Conservation (phyloP, 306 rosid species). For the Rubus parviflorus region DNA sequence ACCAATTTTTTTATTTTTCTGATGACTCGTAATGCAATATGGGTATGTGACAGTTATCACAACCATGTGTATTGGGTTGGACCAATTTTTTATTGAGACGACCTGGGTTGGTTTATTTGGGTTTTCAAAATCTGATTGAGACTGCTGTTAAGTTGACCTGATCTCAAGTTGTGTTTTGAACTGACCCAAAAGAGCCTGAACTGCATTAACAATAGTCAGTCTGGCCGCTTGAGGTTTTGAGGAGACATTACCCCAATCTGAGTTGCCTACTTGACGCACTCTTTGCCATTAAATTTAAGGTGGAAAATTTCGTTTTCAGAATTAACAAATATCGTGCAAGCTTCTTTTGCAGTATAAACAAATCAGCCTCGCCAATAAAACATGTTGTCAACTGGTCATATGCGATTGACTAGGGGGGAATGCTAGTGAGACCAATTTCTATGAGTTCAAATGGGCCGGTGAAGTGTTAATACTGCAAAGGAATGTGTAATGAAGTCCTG, state of each 20-base stretch:
- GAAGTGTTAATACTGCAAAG: too few species aligned
- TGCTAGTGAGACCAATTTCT: too few species aligned
- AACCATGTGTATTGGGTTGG: not conserved
- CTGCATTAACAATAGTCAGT: not conserved
- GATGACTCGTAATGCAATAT: not conserved
- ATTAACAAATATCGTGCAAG: too few species aligned
- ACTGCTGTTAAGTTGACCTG: not conserved
- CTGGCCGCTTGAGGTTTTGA: conserved; percentile 15
- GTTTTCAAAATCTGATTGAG: not conserved
- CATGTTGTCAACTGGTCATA: not conserved
- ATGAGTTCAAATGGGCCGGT: too few species aligned
- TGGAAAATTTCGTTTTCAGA: too few species aligned
- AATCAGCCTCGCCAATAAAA: not conserved
- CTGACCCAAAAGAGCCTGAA: not conserved
- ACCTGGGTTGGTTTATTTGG: not conserved
- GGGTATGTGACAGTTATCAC: not conserved
- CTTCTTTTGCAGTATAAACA: not conserved
- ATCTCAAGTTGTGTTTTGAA: not conserved
- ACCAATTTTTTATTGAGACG: not conserved
- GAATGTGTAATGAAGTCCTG: too few species aligned
- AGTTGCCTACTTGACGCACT: not conserved
- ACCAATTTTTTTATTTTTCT: not conserved
- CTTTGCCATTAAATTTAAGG: too few species aligned
- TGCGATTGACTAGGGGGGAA: too few species aligned
- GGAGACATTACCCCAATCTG: conserved; percentile 7